A percentile compares a stretch with the other conserved stretches of the same genome.
Conservation (phyloP, 768 basidiomycete species). For the Termitomyces sp. region DNA sequence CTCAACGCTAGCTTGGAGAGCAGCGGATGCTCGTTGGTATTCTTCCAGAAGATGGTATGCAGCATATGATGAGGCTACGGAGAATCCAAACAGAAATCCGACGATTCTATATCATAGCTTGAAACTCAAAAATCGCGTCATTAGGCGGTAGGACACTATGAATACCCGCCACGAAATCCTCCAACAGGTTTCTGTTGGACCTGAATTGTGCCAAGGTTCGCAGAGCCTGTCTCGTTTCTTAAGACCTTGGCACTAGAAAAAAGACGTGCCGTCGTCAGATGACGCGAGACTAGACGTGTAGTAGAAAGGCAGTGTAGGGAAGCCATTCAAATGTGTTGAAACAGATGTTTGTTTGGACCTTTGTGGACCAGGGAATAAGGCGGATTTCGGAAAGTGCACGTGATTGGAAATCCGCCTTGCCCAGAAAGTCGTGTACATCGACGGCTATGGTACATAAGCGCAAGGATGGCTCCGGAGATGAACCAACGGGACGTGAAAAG, state of each 20-base stretch:
- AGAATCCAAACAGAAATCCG: conserved; percentile 87
- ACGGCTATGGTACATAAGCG: conserved; percentile 31
- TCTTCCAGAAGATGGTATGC: conserved; percentile 88
- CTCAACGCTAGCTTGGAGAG: conserved; percentile 82
- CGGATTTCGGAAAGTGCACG: conserved; percentile 8
- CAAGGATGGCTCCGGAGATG: conserved; percentile 24
- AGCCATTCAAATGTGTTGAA: conserved; percentile 19
- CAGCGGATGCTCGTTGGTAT: conserved; percentile 83
- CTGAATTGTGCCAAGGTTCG: conserved; percentile 50
- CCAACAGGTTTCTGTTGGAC: conserved; percentile 73
- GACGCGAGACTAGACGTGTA: conserved; percentile 9
- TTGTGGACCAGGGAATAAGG: neutral
- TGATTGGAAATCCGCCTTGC: neutral
- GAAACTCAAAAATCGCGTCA: conserved; percentile 4
- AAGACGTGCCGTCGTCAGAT: conserved; percentile 22
- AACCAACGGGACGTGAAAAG: conserved; percentile 42
- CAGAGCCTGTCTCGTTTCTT: conserved; percentile 34
- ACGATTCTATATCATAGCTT: conserved; percentile 47
- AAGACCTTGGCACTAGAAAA: conserved; percentile 38
- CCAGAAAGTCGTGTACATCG: neutral
- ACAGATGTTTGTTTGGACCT: neutral
- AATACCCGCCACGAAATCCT: conserved; percentile 60
- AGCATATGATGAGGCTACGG: conserved; percentile 79
- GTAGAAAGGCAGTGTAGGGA: conserved; percentile 25
- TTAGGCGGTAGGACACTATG: neutral